Evolutionary conservation across 257 asterid species (phyloP), one percentile per base, ranked within the genome.

Genomic region (Petrea volubilis): DNA sequence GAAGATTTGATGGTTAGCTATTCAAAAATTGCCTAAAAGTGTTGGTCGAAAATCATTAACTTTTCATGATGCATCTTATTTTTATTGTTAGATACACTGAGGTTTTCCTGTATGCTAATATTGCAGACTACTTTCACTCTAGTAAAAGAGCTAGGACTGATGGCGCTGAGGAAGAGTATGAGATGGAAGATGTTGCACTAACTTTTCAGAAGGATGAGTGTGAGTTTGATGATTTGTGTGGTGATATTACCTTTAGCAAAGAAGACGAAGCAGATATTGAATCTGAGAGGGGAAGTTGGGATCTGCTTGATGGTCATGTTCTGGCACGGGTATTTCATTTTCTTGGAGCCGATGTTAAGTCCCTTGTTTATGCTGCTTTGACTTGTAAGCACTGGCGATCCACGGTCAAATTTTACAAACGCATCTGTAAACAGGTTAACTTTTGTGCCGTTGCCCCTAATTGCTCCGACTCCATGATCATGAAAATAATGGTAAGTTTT

Each of bases 371-470:
- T 78, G 97, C 85, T 67, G 82, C 91, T 69, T 67, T 82, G 89
- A 88, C 99, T 73, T 95, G 99, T 88, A 92, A 82, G 87, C 92
- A 76, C 79, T 95, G 99, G 99, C 86, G 87, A 72, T 85, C 96
- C 31, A 89, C 79, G 60, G 84, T 85, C 62, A 80, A 60, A 73
- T 73, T 72, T 58, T 92, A 90, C 85, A 95, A 85, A 77, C 85
- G 78, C 53, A 79, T 83, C 41, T 87, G 88, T 57, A 86, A 83
- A 67, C 97, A 80, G 83, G 88, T 90, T 69, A 95, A 95, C 87
- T 81, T 90, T 51, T 80, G 82, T 23, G 74, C 89, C 33, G 67
- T 84, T 74, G 93, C 90, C 5, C 80, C 91, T 29, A 82, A 66
- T 58, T 90, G 96, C 82, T 75, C 81, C 6, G 98, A 92, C 73